A percentile compares a stretch with the other conserved stretches of the same genome.
phyloP scores from a whole-genome alignment of 2,329 filamentous ascomycete genomes.

The Westerdykella aurantiaca region DNA sequence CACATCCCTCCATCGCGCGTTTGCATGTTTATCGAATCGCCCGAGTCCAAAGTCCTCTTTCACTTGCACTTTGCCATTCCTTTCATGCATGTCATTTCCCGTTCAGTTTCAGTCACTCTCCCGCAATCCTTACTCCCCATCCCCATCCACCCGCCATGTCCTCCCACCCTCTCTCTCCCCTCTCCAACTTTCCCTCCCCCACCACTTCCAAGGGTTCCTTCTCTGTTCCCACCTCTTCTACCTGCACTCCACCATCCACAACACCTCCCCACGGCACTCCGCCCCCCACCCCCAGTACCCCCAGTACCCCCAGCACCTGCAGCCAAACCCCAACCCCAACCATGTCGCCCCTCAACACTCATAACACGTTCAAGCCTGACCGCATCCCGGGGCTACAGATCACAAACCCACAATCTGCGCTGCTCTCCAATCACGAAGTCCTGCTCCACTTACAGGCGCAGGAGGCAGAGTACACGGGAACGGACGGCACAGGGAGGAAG shows the following conservation, averaged over 20 bases:
- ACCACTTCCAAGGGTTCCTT: no score
- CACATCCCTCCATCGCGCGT: no score
- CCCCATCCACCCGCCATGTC: no score
- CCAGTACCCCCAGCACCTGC: constrained; percentile 17
- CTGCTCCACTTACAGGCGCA: constrained; percentile 41
- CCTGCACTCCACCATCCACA: not conserved
- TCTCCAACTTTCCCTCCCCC: no score
- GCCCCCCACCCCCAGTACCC: constrained; percentile 21
- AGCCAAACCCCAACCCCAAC: not conserved
- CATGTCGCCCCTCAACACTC: not conserved
- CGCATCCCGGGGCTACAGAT: constrained; percentile 45
- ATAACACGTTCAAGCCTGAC: not conserved
- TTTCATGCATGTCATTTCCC: no score
- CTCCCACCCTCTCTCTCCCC: no score
- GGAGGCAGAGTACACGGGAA: constrained; percentile 30
- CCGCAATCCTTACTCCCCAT: no score
- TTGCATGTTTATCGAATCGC: no score
- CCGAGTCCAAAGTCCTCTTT: no score
- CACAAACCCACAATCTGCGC: constrained; percentile 62
- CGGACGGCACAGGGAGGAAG: constrained; percentile 22
- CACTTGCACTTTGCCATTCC: no score
- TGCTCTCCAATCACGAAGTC: constrained; percentile 69
- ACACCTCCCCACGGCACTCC: constrained; percentile 18
- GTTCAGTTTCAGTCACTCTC: no score
- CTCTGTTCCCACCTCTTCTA: no score